Percentiles rank a stretch among this genome's conserved stretches.
Conservation (phyloP, 1,139 yeast species). For the Yamadazyma diddensiae region DNA sequence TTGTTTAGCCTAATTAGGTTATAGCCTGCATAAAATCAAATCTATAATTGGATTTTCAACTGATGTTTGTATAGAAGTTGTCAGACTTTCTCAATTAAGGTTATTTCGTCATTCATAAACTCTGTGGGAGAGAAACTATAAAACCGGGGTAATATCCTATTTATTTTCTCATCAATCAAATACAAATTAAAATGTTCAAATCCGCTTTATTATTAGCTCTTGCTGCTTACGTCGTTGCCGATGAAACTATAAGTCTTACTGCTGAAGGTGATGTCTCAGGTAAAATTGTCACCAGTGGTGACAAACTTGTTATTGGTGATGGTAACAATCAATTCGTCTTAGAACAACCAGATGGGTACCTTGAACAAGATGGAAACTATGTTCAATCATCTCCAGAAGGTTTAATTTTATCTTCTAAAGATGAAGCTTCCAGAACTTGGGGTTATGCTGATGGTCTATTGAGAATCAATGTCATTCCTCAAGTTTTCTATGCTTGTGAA, state of each 20-base stretch:
- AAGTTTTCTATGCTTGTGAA: slow-evolving; percentile 26
- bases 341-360: slow-evolving; percentile 30
- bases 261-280: slow-evolving; percentile 26
- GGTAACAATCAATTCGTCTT: slow-evolving; percentile 21
- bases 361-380: slow-evolving; percentile 19
- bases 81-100: no score
- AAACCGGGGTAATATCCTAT: no score
- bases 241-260: slow-evolving; percentile 23
- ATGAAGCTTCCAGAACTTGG: slow-evolving; percentile 25
- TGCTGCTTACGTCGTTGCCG: slow-evolving; percentile 28
- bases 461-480: slow-evolving; percentile 20
- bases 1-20: no score
- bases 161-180: not conserved
- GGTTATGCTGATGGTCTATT: slow-evolving; percentile 27
- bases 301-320: slow-evolving; percentile 18
- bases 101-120: no score
- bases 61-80: no score
- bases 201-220: slow-evolving; percentile 22
- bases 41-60: no score
- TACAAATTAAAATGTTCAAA: slow-evolving; percentile 10
- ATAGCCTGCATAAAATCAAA: no score
- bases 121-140: not conserved
- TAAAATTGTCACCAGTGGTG: slow-evolving; percentile 19
- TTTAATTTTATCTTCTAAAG: slow-evolving; percentile 9
- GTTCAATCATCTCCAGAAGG: slow-evolving; percentile 17